Evolutionary conservation across 306 rosid genomes (phyloP), one percentile per base, ranked within the genome.

Genomic region (Trichosanthes truncata): DNA sequence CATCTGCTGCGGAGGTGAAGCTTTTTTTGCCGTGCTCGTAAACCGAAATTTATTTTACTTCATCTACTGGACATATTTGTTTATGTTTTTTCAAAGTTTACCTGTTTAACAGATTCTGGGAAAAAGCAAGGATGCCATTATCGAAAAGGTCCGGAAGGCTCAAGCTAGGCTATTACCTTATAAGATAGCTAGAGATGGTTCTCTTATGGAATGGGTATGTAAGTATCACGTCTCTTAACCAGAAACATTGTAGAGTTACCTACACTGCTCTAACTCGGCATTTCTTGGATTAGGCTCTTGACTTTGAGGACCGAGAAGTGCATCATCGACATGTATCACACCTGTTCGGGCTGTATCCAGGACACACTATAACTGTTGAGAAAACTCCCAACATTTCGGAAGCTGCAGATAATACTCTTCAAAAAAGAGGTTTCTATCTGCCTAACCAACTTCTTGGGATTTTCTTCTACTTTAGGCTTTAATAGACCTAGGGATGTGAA

Each of bases 131-230:
- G 97, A 94, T 81, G 67, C 83, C 81, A 63, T 89, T 69, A 78
- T 92, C 82, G 84, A 56, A 75, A 91, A 86, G 80, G 97, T 89
- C 52, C 82, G 43, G 0, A 82, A 59, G 76, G 87, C 93, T 85
- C 97, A 84, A 88, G 65, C 92, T 55, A 87, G 84, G 87, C 93
- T 92, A 65, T 84, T 87, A 81, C 96, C 97, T 0, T 84, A 88
- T 7, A 95, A 85, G 85, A 84, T 91, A 82, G 88, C 97, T 80
- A 83, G 87, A 85, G 98, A 95, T 85, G 98, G 98, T 82, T 85
- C 93, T 79, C 81, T 95, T 74, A 88, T 92, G 97, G 97, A 95
- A 91, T 95, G 97, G 97, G 98, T 92, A 88, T 61, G 91, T 36
- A 60, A 65, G 72, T 77, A 76, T 81, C 76, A 72, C 52, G 7